Conservation (phyloP, 2,329 filamentous ascomycete genomes). For the Septoria linicola region DNA sequence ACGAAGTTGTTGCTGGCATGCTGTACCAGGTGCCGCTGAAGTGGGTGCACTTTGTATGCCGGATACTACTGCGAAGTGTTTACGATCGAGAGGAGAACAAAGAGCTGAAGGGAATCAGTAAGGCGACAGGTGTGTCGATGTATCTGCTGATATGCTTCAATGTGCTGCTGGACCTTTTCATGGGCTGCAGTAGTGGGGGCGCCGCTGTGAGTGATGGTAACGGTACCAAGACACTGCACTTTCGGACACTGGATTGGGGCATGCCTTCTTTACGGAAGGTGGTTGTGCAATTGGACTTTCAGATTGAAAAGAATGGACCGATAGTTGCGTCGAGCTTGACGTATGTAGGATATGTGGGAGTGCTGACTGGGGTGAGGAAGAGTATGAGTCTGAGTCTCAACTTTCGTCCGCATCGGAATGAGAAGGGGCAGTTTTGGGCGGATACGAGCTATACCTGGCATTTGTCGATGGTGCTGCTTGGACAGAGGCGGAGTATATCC, state of each 20-base stretch:
- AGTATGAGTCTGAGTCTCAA: conserved; percentile 52
- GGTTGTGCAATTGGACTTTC: conserved; percentile 45
- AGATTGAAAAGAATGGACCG: conserved; percentile 34
- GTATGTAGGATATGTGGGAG: conserved; percentile 54
- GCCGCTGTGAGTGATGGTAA: conserved; percentile 35
- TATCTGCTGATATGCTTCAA: conserved; percentile 64
- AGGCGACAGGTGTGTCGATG: conserved; percentile 53
- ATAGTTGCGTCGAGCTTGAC: conserved; percentile 51
- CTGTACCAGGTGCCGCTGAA: conserved; percentile 34
- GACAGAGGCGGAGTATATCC: conserved; percentile 54
- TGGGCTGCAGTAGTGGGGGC: conserved; percentile 65
- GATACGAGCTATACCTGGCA: conserved; percentile 50
- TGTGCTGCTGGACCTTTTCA: conserved; percentile 60
- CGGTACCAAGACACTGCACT: conserved; percentile 51
- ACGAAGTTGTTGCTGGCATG: conserved; percentile 47
- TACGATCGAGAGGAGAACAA: conserved; percentile 58
- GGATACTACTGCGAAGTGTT: conserved; percentile 52
- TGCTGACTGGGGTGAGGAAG: conserved; percentile 52
- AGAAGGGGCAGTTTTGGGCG: conserved; percentile 33
- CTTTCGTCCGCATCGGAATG: conserved; percentile 52
- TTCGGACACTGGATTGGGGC: conserved; percentile 53
- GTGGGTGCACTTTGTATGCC: conserved; percentile 42
- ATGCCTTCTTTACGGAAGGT: conserved; percentile 46
- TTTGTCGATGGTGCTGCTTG: conserved; percentile 55
- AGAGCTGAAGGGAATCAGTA: conserved; percentile 60